Evolutionary conservation across 225 moss, liverwort and hornwort genomes (phyloP).

Genomic region (Lunularia cruciata): DNA sequence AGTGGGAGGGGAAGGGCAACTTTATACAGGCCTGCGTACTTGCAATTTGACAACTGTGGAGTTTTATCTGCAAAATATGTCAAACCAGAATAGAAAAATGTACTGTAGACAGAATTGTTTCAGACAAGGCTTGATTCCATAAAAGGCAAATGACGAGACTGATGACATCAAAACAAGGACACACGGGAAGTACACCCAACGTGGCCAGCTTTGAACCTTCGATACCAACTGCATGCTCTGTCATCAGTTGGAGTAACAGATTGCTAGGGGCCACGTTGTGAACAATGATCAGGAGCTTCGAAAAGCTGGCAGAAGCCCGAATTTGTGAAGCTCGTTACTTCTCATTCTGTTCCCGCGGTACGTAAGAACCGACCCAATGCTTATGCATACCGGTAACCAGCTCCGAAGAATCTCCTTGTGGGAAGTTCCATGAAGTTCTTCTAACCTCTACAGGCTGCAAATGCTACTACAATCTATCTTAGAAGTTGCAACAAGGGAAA

Average conservation of each 20-base stretch:
- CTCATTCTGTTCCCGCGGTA: slow-evolving; percentile 10
- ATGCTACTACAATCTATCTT: too few relatives aligned
- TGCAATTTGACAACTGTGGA: slow-evolving; percentile 6
- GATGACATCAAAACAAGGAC: background rate
- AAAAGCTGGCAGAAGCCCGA: slow-evolving; percentile 7
- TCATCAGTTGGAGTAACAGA: slow-evolving; percentile 3
- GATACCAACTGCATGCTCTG: background rate
- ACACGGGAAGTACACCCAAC: background rate
- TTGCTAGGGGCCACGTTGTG: background rate
- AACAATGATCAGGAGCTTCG: slow-evolving; percentile 3
- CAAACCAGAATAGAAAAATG: slow-evolving; percentile 16
- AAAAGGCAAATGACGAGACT: slow-evolving; percentile 3
- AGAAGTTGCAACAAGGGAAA: slow-evolving; percentile 2
- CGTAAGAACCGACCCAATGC: background rate
- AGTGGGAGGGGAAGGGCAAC: background rate
- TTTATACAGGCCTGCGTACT: slow-evolving; percentile 14
- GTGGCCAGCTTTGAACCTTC: slow-evolving; percentile 1
- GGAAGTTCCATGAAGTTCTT: background rate
- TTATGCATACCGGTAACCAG: background rate
- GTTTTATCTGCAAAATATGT: slow-evolving; percentile 3
- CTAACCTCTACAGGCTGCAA: background rate
- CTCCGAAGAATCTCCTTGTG: background rate
- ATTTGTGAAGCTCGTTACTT: slow-evolving; percentile 9
- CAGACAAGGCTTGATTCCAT: slow-evolving; percentile 8
- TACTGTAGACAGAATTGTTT: slow-evolving; percentile 8